Conservation (phyloP, 768 basidiomycete genomes). For the Suillus americanus region DNA sequence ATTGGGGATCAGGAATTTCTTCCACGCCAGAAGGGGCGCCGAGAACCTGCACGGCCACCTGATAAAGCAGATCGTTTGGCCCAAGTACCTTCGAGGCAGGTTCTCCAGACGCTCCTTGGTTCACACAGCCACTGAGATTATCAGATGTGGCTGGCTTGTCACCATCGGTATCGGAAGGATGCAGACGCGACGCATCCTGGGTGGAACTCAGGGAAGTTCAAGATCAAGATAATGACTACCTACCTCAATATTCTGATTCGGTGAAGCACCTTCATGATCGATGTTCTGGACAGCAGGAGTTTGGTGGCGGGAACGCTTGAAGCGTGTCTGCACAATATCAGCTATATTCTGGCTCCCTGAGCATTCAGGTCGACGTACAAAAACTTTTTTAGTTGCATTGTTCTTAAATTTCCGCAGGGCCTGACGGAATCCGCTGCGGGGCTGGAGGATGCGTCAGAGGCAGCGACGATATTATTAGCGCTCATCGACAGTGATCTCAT, state of each 20-base stretch:
- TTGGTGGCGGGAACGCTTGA: not conserved
- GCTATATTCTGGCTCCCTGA: not conserved
- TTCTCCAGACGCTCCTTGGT: not conserved
- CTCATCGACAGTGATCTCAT: not conserved
- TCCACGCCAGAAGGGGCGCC: not conserved
- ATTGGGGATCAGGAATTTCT: not conserved
- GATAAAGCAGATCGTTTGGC: not conserved
- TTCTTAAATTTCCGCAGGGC: not conserved
- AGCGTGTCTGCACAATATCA: not conserved
- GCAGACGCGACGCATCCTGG: not conserved
- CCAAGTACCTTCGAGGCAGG: not conserved
- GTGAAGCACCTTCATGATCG: not conserved
- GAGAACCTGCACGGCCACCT: not conserved
- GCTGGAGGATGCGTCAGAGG: not conserved
- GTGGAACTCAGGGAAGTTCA: not conserved
- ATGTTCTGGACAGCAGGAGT: not conserved
- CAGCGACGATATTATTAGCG: not conserved
- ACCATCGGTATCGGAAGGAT: not conserved
- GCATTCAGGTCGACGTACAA: not conserved
- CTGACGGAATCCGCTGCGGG: not conserved
- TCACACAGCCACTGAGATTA: not conserved
- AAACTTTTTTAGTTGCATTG: not conserved
- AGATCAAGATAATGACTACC: not conserved
- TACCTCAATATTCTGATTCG: not conserved
- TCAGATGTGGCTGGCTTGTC: not conserved